Evolutionary conservation across 495 filamentous ascomycete species (phyloP).

Genomic region (Umbilicaria muhlenbergii): DNA sequence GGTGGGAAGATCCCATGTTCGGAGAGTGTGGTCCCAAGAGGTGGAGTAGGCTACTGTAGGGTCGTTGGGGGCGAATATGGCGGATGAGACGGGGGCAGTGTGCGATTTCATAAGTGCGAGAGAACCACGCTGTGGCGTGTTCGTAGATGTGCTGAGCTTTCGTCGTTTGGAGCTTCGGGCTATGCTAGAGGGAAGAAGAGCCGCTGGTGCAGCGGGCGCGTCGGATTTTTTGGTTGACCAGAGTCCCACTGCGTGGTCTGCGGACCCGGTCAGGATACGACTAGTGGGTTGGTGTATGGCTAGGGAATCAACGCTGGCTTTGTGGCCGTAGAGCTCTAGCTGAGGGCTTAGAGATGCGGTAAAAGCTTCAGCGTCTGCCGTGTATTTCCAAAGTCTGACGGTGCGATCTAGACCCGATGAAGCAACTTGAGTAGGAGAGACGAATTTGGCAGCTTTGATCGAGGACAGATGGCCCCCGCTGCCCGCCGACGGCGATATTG

Average conservation of each 20-base stretch:
- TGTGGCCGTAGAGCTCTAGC: constrained; percentile 81
- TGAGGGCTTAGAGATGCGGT: constrained; percentile 52
- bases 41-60: constrained; percentile 76
- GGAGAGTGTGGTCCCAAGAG: constrained; percentile 77
- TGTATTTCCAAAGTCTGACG: constrained; percentile 77
- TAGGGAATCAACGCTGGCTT: constrained; percentile 52
- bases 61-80: constrained; percentile 71
- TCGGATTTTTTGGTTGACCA: constrained; percentile 69
- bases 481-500: constrained; percentile 44
- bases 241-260: constrained; percentile 64
- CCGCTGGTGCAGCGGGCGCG: constrained; percentile 50
- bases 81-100: constrained; percentile 52
- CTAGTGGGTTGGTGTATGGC: constrained; percentile 60
- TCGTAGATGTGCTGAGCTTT: constrained; percentile 46
- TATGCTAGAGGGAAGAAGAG: constrained; percentile 44
- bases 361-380: constrained; percentile 42
- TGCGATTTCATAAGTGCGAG: constrained; percentile 57
- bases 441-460: constrained; percentile 66
- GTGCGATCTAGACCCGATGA: constrained; percentile 71
- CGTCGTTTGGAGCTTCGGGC: constrained; percentile 54
- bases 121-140: constrained; percentile 61
- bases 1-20: constrained; percentile 83
- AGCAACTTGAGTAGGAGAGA: constrained; percentile 58
- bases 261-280: constrained; percentile 66
- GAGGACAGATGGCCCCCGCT: constrained; percentile 58